These are phyloP conservation scores for Lecanoromycetidae sp. DNA, from an alignment of 2,329 filamentous ascomycete species.

Conservation along the genomic window DNA sequence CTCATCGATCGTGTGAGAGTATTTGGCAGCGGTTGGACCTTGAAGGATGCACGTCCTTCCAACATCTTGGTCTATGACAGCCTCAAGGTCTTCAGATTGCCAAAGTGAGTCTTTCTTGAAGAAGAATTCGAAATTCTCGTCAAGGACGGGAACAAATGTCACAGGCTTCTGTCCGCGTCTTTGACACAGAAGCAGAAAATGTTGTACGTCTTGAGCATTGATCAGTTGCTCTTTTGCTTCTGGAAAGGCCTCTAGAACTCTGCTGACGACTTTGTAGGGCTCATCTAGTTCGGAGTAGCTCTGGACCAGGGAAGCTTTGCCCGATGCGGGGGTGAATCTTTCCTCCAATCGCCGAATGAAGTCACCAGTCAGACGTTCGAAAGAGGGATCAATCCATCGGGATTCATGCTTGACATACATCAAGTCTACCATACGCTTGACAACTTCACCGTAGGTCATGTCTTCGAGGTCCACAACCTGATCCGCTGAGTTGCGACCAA, in stretches of 20 bases:
- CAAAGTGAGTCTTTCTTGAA: slow-evolving; percentile 99
- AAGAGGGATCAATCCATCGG: slow-evolving; percentile 82
- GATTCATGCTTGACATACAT: slow-evolving; percentile 85
- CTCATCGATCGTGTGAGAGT: slow-evolving; percentile 80
- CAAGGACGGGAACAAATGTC: slow-evolving; percentile 87
- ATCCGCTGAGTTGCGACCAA: slow-evolving; percentile 70
- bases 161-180: slow-evolving; percentile 89
- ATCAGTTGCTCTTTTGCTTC: slow-evolving; percentile 84
- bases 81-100: slow-evolving; percentile 96
- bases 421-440: slow-evolving; percentile 75
- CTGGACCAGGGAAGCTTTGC: slow-evolving; percentile 72
- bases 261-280: slow-evolving; percentile 66
- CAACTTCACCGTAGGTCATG: slow-evolving; percentile 87
- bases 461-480: slow-evolving; percentile 80
- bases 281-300: slow-evolving; percentile 78
- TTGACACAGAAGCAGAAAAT: slow-evolving; percentile 88
- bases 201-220: slow-evolving; percentile 95
- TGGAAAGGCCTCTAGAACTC: slow-evolving; percentile 70
- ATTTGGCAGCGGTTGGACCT: slow-evolving; percentile 83
- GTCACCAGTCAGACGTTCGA: slow-evolving; percentile 73
- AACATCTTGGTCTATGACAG: slow-evolving; percentile 91
- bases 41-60: slow-evolving; percentile 93
- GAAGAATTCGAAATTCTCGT: slow-evolving; percentile 96
- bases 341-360: slow-evolving; percentile 96
- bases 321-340: slow-evolving; percentile 65